phyloP scores from a whole-genome alignment of 2,329 filamentous ascomycete genomes.

The Graphilbum fragrans region DNA sequence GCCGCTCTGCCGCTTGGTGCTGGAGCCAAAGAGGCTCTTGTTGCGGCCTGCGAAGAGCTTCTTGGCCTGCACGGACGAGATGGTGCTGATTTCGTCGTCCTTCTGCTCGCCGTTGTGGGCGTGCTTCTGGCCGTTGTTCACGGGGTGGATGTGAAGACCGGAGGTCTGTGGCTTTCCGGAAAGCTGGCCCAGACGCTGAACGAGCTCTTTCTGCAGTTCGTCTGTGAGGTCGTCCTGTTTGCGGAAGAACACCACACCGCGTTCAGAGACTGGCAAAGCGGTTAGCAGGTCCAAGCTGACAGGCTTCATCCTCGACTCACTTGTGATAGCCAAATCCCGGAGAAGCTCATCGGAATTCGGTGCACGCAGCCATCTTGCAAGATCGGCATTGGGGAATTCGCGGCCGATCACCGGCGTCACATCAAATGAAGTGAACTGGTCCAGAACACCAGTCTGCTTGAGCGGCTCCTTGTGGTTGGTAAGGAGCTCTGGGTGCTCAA shows the following conservation, averaged over 20 bases:
- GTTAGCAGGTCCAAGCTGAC: not conserved
- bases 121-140: slow-evolving; percentile 7
- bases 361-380: slow-evolving; percentile 41
- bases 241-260: slow-evolving; percentile 37
- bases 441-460: slow-evolving; percentile 22
- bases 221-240: slow-evolving; percentile 24
- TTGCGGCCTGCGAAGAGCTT: slow-evolving; percentile 6
- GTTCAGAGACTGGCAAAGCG: slow-evolving; percentile 29
- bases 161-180: slow-evolving; percentile 29
- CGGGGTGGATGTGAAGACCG: slow-evolving; percentile 39
- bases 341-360: slow-evolving; percentile 42
- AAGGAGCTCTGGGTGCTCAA: not conserved
- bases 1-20: slow-evolving; percentile 5
- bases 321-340: slow-evolving; percentile 48
- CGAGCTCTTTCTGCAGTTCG: slow-evolving; percentile 8
- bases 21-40: not conserved
- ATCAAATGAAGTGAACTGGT: slow-evolving; percentile 32
- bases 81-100: slow-evolving; percentile 32
- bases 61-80: slow-evolving; percentile 25
- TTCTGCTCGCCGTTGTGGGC: not conserved
- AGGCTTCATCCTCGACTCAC: too few species aligned
- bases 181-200: slow-evolving; percentile 9
- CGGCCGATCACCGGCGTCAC: slow-evolving; percentile 42
- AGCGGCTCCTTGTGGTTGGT: slow-evolving; percentile 7
- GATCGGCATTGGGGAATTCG: slow-evolving; percentile 36